A percentile compares a stretch with the other conserved stretches of the same genome.
Evolutionary conservation across 108 stramenopile genomes (phyloP).

Genomic region (Skeletonema potamos): DNA sequence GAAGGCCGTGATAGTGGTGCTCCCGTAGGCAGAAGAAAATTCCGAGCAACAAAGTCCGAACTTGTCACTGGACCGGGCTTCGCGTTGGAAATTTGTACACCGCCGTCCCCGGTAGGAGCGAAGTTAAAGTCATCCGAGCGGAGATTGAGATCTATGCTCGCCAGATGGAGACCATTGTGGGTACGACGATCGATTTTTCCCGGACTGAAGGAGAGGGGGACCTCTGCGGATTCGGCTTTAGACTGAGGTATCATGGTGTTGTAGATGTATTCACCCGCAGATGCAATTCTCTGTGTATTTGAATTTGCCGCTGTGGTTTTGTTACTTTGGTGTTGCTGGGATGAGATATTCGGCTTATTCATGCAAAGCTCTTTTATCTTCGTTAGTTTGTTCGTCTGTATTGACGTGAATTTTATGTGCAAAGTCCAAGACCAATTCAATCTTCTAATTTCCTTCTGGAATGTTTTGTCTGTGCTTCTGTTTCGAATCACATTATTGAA

Average conservation of each 20-base stretch:
- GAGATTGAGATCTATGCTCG: constrained; percentile 17
- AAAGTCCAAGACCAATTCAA: too few species aligned
- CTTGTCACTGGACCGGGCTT: neutral
- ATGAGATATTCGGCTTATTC: neutral
- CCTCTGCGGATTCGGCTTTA: neutral
- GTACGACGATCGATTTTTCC: neutral
- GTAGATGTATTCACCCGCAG: neutral
- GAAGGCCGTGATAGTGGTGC: neutral
- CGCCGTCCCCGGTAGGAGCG: neutral
- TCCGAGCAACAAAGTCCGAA: constrained; percentile 17
- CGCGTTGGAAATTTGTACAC: neutral
- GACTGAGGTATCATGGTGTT: neutral
- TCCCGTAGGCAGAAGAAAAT: neutral
- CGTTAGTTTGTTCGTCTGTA: neutral
- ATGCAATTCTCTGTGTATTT: neutral
- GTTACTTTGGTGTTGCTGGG: neutral
- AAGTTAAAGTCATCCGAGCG: constrained; percentile 1
- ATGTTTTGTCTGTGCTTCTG: too few species aligned
- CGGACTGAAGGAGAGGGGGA: neutral
- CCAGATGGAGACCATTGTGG: neutral
- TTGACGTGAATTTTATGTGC: neutral
- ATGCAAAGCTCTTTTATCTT: neutral
- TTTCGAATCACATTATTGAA: too few species aligned
- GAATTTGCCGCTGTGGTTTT: neutral
- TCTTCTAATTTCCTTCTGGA: too few species aligned